A percentile compares a stretch with the other conserved stretches of the same genome.
These are phyloP conservation scores for Angophora floribunda DNA, from an alignment of 345 rosid species.

Conservation along the genomic window DNA sequence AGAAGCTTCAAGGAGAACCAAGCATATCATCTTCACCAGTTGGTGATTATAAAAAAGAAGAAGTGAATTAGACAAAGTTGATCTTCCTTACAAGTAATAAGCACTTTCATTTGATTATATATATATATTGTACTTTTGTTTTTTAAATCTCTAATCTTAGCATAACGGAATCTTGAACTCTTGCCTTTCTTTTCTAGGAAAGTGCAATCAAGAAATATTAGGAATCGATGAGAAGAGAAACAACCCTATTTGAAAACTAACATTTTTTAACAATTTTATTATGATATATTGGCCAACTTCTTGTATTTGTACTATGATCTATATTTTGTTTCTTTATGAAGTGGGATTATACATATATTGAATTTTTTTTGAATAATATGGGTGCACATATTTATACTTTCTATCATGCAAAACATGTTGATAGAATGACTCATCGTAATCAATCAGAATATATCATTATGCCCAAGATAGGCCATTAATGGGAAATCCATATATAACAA, in stretches of 20 bases:
- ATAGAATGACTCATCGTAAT: too few relatives aligned
- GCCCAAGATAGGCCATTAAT: too few relatives aligned
- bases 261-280: not conserved
- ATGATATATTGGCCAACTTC: not conserved
- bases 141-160: not conserved
- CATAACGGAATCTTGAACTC: not conserved
- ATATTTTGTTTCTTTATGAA: accelerated
- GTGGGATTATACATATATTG: not conserved
- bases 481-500: not conserved
- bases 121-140: not conserved
- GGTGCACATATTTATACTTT: too few relatives aligned
- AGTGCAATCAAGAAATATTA: not conserved
- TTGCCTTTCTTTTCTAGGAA: not conserved
- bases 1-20: not conserved
- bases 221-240: not conserved
- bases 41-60: not conserved
- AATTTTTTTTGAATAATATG: too few relatives aligned
- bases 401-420: too few relatives aligned
- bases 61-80: not conserved
- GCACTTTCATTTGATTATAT: not conserved
- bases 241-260: not conserved
- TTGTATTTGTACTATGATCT: not conserved
- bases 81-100: not conserved
- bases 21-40: not conserved
- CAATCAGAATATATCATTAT: too few relatives aligned